These are phyloP conservation scores for Phytophthora niederhauseri DNA, from an alignment of 352 stramenopile genomes.

Conservation along the genomic window DNA sequence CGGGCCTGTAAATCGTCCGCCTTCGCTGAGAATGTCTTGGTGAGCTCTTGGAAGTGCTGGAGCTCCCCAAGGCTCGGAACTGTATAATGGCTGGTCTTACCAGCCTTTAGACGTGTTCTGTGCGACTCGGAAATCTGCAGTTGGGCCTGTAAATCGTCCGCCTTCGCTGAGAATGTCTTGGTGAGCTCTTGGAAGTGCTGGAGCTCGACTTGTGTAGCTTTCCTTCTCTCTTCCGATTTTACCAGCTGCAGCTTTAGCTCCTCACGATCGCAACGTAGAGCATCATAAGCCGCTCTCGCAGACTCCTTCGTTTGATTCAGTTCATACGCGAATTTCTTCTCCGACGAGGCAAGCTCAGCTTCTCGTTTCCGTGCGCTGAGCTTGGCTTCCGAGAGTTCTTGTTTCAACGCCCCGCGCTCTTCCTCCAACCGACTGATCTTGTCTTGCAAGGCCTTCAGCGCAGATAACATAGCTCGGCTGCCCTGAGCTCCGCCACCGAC, in stretches of 20 bases:
- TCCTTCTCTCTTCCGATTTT: constrained; percentile 50
- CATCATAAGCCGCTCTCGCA: constrained; percentile 65
- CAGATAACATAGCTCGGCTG: constrained; percentile 71
- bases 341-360: constrained; percentile 48
- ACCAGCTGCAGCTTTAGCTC: constrained; percentile 66
- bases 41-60: constrained; percentile 55
- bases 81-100: constrained; percentile 21
- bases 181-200: constrained; percentile 58
- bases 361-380: constrained; percentile 56
- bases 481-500: constrained; percentile 35
- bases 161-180: constrained; percentile 57
- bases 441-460: constrained; percentile 81
- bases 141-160: constrained; percentile 56
- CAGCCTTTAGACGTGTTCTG: constrained; percentile 36
- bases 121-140: constrained; percentile 55
- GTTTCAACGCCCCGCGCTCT: constrained; percentile 58
- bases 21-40: constrained; percentile 58
- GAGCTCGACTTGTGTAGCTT: constrained; percentile 50
- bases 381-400: constrained; percentile 70
- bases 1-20: constrained; percentile 55
- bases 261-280: constrained; percentile 59
- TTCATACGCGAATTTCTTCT: constrained; percentile 79
- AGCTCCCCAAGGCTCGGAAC: constrained; percentile 33
- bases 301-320: constrained; percentile 72
- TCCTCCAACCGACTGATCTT: constrained; percentile 77